phyloP scores from a whole-genome alignment of 164 flowering plant genomes.

The Nelumbo lutea region DNA sequence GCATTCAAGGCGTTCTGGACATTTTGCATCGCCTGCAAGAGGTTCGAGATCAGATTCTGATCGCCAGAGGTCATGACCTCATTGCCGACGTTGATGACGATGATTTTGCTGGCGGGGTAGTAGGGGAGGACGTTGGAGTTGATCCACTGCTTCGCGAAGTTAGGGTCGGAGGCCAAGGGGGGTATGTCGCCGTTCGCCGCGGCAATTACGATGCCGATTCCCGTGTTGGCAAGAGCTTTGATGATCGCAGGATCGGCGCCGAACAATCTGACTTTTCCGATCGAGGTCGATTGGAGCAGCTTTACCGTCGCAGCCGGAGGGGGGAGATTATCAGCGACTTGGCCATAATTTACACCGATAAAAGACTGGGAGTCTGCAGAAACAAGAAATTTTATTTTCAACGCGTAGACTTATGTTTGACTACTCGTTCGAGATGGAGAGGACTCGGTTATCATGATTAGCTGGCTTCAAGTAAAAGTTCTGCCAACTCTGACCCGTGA shows the following conservation, averaged over 20 bases:
- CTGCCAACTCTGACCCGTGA: background rate
- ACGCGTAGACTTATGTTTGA: background rate
- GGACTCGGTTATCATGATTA: background rate
- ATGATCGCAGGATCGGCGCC: constrained; percentile 81
- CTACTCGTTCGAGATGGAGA: background rate
- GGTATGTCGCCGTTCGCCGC: constrained; percentile 75
- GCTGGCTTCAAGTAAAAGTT: background rate
- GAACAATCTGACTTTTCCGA: constrained; percentile 68
- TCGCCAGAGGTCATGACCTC: constrained; percentile 63
- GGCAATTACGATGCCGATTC: constrained; percentile 72
- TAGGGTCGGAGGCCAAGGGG: constrained; percentile 62
- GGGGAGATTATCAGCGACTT: constrained; percentile 88
- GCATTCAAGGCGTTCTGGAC: constrained; percentile 59
- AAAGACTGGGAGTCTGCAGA: constrained; percentile 62
- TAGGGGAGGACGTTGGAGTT: constrained; percentile 60
- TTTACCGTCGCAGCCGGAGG: constrained; percentile 63
- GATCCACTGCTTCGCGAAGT: constrained; percentile 71
- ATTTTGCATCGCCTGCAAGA: constrained; percentile 82
- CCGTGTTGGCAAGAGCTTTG: constrained; percentile 70
- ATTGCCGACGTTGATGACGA: constrained; percentile 75
- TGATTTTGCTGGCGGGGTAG: constrained; percentile 75
- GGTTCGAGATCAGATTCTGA: constrained; percentile 33
- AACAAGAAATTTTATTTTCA: background rate
- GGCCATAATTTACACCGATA: constrained; percentile 84
- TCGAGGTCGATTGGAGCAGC: constrained; percentile 64